Base-by-base conservation (phyloP, 768 basidiomycete genomes). In the Russula vinacea region DNA sequence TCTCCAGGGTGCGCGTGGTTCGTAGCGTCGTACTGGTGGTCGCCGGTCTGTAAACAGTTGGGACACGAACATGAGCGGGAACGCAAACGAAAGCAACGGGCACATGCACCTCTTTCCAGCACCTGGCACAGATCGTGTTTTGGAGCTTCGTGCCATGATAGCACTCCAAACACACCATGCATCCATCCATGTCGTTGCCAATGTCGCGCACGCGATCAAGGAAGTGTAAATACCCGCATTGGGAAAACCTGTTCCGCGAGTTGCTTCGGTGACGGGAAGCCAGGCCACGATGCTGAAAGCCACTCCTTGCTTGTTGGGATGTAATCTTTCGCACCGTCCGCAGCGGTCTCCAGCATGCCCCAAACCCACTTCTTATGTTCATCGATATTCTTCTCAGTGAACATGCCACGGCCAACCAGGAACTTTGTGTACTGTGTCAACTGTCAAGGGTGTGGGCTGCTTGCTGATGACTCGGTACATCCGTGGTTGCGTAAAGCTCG, bases 301-400 rank as follows among this genome's bases (percentile, higher is more conserved):
- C 97, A 98, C 73, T 99, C 97, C 73, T 94, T 92, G 71, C 86
- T 84, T 4, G 93, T 90, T 14, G 97, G 94, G 45, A 94, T 87
- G 75, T 99, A 99, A 74, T 98, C 93, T 79, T 98, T 97, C 14
- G 92, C 83, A 10, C 84, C 93, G n/a, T 83, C 86, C n/a, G 90
- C 86, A 9, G 97, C 94, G 76, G 89, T 95, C 77, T 99, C 97
- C 62, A 99, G 81, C 92, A 95, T 96, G 39, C 94, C 93, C 94
- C 94, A 97, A 3, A 99, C 97, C 97, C 97, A 99, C 71, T 89
- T 91, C 82, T 93, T 94, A 81, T 98, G 97, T 73, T 98, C 95
- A 73, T 96, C 94, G 58, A 98, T 92, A 72, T 98, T 94, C 76
- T 89, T 87, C 75, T 93, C 89, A 37, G 94, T 95, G 75, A 99